Evolutionary conservation across 139 green algal species (phyloP).

Genomic region (Chlorella sp.): DNA sequence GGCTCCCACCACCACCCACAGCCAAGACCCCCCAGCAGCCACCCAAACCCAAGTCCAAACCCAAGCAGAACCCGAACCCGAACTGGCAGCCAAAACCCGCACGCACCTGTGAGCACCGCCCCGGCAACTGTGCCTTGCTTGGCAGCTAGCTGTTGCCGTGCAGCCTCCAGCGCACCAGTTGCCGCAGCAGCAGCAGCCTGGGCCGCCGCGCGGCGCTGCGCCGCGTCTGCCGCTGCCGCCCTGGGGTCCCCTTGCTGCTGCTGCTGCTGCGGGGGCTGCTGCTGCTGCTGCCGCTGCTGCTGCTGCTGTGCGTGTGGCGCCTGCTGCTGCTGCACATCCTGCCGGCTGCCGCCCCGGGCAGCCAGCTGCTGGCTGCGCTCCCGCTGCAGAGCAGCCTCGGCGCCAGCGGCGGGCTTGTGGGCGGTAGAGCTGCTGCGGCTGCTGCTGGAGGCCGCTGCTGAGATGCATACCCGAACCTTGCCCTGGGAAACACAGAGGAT

Average conservation of each 20-base stretch:
- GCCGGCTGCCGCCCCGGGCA: not conserved
- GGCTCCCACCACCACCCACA: too few species aligned
- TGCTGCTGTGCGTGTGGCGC: not conserved
- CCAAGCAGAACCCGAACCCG: too few species aligned
- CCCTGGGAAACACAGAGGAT: too few species aligned
- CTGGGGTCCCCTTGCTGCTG: not conserved
- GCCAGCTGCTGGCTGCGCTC: not conserved
- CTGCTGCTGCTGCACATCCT: not conserved
- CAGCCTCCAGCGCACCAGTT: not conserved
- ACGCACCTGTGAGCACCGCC: conserved; percentile 10
- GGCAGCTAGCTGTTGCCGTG: not conserved
- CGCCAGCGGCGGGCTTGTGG: too few species aligned
- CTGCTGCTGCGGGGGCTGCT: conserved; percentile 1
- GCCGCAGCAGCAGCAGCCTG: not conserved
- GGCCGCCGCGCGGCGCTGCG: too few species aligned
- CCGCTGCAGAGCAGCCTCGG: not conserved
- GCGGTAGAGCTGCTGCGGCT: too few species aligned
- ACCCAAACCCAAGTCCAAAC: too few species aligned
- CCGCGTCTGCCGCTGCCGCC: not conserved
- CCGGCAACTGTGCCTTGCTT: conserved; percentile 3
- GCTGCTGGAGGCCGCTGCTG: too few species aligned
- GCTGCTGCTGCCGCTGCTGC: conserved; percentile 1
- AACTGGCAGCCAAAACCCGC: not conserved
- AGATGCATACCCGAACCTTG: too few species aligned
- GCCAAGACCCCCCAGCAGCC: too few species aligned